phyloP scores from a whole-genome alignment of 495 filamentous ascomycete species.

The Hypoxylon fragiforme region DNA sequence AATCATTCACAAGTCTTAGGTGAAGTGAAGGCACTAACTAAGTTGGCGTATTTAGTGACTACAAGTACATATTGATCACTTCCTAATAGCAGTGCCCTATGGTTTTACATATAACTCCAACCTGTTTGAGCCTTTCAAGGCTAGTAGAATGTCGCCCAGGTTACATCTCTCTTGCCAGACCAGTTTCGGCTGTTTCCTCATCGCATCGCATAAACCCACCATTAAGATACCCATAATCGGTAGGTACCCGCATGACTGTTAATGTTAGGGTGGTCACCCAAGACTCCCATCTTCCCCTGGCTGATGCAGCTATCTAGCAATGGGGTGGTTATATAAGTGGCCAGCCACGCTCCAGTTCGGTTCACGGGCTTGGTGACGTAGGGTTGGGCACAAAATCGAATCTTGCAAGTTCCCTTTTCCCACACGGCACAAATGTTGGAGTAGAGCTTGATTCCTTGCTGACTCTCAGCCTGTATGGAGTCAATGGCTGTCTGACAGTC shows the following conservation, averaged over 20 bases:
- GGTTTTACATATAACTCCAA: too few relatives aligned
- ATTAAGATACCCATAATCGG: constrained; percentile 28
- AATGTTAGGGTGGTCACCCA: constrained; percentile 32
- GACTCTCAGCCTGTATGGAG: constrained; percentile 20
- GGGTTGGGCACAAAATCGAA: constrained; percentile 39
- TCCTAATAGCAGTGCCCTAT: too few relatives aligned
- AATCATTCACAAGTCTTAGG: too few relatives aligned
- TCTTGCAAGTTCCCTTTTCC: constrained; percentile 29
- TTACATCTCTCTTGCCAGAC: background rate
- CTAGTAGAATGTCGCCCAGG: too few relatives aligned
- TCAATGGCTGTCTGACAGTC: constrained; percentile 34
- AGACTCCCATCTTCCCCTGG: constrained; percentile 26
- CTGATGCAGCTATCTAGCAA: constrained; percentile 30
- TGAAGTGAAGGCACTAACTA: too few relatives aligned
- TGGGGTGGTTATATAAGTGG: constrained; percentile 26
- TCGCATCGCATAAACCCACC: background rate
- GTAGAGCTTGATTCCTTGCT: constrained; percentile 29
- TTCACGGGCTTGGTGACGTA: constrained; percentile 30
- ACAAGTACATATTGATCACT: too few relatives aligned
- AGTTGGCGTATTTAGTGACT: too few relatives aligned
- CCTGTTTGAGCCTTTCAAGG: too few relatives aligned
- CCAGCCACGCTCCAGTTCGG: constrained; percentile 33
- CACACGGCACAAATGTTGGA: constrained; percentile 36
- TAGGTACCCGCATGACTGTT: constrained; percentile 37
- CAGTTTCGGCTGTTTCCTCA: background rate